phyloP scores from a whole-genome alignment of 164 flowering plant genomes.

The Aristolochia contorta region DNA sequence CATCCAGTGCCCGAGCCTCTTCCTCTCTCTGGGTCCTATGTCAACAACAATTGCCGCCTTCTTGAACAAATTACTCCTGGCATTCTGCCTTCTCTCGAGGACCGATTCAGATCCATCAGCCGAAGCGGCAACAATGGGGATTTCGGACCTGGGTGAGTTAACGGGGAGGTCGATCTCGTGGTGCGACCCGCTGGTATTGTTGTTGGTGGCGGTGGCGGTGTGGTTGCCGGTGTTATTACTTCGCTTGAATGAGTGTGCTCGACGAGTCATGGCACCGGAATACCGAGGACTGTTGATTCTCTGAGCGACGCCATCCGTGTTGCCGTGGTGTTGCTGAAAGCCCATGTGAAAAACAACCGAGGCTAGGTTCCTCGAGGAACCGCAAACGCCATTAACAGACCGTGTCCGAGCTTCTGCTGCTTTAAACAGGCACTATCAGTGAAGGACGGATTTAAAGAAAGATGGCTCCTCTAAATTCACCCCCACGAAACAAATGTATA shows the following conservation, averaged over 20 bases:
- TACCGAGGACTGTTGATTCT: slow-evolving; percentile 81
- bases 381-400: slow-evolving; percentile 10
- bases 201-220: slow-evolving; percentile 6
- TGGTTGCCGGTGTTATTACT: slow-evolving; percentile 10
- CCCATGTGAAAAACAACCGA: slow-evolving; percentile 18
- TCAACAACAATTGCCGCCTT: slow-evolving; percentile 17
- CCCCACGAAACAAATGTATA: no score
- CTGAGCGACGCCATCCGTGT: slow-evolving; percentile 32
- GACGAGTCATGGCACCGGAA: slow-evolving; percentile 76
- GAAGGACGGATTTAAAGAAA: no score
- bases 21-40: slow-evolving; percentile 44
- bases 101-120: slow-evolving; percentile 31
- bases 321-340: slow-evolving; percentile 18
- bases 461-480: no score
- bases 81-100: slow-evolving; percentile 27
- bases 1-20: slow-evolving; percentile 75
- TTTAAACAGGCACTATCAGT: neutral
- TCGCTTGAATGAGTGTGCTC: slow-evolving; percentile 78
- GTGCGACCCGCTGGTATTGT: slow-evolving; percentile 17
- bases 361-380: neutral
- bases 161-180: slow-evolving; percentile 65
- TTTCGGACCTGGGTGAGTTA: slow-evolving; percentile 75
- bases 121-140: slow-evolving; percentile 4
- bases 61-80: slow-evolving; percentile 14
- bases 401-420: neutral